Base-by-base conservation (phyloP, 148 eudicot species). In the Silene uniflora region DNA sequence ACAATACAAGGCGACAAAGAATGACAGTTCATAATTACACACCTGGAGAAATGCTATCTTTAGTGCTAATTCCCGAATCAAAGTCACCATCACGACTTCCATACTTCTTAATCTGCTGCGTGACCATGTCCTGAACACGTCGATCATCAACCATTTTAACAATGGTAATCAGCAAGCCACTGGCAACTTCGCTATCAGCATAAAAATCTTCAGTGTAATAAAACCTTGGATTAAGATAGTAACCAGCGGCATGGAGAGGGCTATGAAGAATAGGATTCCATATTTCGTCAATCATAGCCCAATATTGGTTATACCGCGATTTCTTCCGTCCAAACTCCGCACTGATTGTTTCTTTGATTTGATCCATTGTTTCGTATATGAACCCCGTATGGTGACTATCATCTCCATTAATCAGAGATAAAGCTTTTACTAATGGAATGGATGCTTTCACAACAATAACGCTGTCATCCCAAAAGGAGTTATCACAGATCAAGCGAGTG, bases 241-340 rank as follows among this genome's bases (percentile, higher is more conserved):
- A 90, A 42, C 86, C 94, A 25, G 89, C 88, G 18, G 91, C 83
- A 82, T 92, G 97, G 63, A 90, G 87, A 19, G 89, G 92, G 77
- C 85, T 87, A 68, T 88, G 86, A 35, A 92, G 91, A 69, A 80
- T 19, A 4, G 79, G 62, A 62, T 87, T 77, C 94, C 97, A 90
- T 62, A 90, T 71, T 18, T 86, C 89, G 77, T 92, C 97, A 2
- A 92, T 88, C 27, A 77, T 80, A 12, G 65, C 67, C 97, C 97
- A 88, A 47, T 79, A 83, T 7, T 79, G 86, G 22, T 5, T 46
- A 74, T 83, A 85, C 19, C 71, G 68, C 47, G 85, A 66, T 77
- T 72, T 73, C 77, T 78, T 87, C 44, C 58, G 49, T n/a, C 73
- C 72, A 49, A 90, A 80, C 14, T 84, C 92, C 35, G 77, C 74